Base-by-base conservation (phyloP, 2,329 filamentous ascomycete species). In the Tolypocladium amazonense region DNA sequence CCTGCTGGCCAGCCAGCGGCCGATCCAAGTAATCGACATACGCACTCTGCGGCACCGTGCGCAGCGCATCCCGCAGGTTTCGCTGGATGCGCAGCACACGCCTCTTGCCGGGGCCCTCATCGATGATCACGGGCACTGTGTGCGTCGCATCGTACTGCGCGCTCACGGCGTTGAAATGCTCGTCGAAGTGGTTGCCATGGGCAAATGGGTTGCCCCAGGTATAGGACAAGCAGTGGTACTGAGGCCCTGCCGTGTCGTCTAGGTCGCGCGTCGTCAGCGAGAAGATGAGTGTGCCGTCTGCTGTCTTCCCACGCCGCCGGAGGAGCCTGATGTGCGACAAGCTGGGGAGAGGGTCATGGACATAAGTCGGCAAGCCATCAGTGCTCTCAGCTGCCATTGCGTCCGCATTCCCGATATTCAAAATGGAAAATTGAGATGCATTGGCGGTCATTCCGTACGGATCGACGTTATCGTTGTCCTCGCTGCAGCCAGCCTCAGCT, bases 181-280 rank as follows among this genome's bases (percentile, higher is more conserved):
- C 59, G 27, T 57, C 20, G 2, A 65, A 65, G 11, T 58, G 61
- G 33, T 59, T 61, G 2, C 66, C 65, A 50, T 67, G 62, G 12
- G 65, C 64, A 56, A 64, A 62, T 11, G 66, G 67, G 50, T 66
- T 68, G 12, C 67, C 65, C 67, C 67, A 68, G 2, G 66, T 68
- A 47, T 67, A 68, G 30, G 67, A 68, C 7, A 68, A 57, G 53
- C 67, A 68, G 53, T 63, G 61, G 38, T 65, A 68, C 18, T 55
- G 45, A 6, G 53, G 61, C 18, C 59, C 53, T 33, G 57, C 27
- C n/a, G 58, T 47, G 35, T 61, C 60, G 14, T 63, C 56, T 23
- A 67, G 55, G 54, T 62, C 55, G 39, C 60, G 63, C 27, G 57
- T 60, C n/a, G 56, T 43, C 30, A 68, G 60, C 14, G 56, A 58